Conservation (phyloP, 2,329 filamentous ascomycete genomes). For the Lasiodiplodia sp. region DNA sequence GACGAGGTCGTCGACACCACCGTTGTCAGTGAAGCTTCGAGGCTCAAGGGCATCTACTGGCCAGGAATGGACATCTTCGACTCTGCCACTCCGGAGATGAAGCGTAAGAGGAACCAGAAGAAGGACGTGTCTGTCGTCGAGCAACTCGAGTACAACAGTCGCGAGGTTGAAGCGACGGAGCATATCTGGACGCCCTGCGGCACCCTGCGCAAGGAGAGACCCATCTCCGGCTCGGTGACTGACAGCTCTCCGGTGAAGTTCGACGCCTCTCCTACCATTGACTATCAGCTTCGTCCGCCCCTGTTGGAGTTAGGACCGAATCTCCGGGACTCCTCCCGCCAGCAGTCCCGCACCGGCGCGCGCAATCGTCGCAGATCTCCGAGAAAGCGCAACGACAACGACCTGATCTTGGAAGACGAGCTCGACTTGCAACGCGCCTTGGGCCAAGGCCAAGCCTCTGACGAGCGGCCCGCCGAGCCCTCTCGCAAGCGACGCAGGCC, state of each 20-base stretch:
- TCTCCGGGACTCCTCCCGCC: constrained; percentile 7
- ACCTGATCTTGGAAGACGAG: constrained; percentile 37
- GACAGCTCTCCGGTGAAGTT: constrained; percentile 45
- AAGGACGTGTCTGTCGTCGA: constrained; percentile 76
- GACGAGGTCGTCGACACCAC: background rate
- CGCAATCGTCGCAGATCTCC: constrained; percentile 12
- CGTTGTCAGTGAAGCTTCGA: constrained; percentile 49
- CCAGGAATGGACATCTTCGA: constrained; percentile 85
- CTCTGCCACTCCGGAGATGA: constrained; percentile 75
- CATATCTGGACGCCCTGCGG: constrained; percentile 63
- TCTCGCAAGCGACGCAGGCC: constrained; percentile 44
- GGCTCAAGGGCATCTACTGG: constrained; percentile 76
- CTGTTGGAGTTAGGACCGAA: constrained; percentile 45
- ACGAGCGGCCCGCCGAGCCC: background rate
- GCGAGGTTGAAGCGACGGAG: constrained; percentile 69
- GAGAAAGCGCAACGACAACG: constrained; percentile 16
- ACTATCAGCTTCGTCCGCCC: constrained; percentile 37
- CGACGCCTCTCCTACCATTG: constrained; percentile 41
- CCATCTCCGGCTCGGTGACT: constrained; percentile 54
- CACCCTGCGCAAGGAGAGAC: constrained; percentile 50
- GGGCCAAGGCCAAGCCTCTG: constrained; percentile 32
- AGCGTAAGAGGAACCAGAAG: constrained; percentile 77
- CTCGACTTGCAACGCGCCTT: constrained; percentile 43
- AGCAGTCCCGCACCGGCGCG: constrained; percentile 31
- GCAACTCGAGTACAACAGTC: constrained; percentile 70